Conservation (phyloP, 192 early-diverging fungal genomes). For the Glomus cerebriforme region DNA sequence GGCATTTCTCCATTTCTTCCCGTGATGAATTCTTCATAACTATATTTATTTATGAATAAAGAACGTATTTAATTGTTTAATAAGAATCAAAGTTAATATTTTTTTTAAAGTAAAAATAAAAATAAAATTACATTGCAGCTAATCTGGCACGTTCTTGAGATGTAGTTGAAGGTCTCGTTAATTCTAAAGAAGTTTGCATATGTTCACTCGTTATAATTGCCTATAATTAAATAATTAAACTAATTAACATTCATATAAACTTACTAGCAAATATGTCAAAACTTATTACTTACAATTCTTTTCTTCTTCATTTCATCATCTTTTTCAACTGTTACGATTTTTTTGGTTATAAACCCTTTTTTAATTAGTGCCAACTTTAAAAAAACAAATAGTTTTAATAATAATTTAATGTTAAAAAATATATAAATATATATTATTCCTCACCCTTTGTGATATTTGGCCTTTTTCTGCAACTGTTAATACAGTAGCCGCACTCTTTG, state of each 20-base stretch:
- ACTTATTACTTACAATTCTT: background rate
- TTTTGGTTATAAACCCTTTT: slow-evolving; percentile 38
- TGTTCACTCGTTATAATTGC: slow-evolving; percentile 25
- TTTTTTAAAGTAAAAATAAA: background rate
- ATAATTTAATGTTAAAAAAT: background rate
- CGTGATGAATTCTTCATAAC: slow-evolving; percentile 60
- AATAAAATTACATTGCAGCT: slow-evolving; percentile 37
- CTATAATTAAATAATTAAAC: slow-evolving; percentile 27
- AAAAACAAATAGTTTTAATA: slow-evolving; percentile 4
- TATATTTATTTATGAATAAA: slow-evolving; percentile 3
- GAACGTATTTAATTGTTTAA: background rate
- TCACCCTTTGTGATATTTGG: slow-evolving; percentile 57
- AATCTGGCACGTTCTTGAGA: slow-evolving; percentile 35
- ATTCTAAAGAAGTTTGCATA: slow-evolving; percentile 21
- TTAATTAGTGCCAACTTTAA: slow-evolving; percentile 38
- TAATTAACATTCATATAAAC: background rate
- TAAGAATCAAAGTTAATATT: background rate
- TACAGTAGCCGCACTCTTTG: slow-evolving; percentile 37
- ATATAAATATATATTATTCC: background rate
- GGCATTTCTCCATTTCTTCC: slow-evolving; percentile 63
- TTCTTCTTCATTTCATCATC: background rate
- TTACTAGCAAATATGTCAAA: background rate
- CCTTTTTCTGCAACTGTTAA: slow-evolving; percentile 55
- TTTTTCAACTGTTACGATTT: slow-evolving; percentile 9
- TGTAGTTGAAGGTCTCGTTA: slow-evolving; percentile 32